Percentiles rank a stretch among this genome's conserved stretches.
Conservation (phyloP, 306 rosid genomes). For the Abrus pulchellus region DNA sequence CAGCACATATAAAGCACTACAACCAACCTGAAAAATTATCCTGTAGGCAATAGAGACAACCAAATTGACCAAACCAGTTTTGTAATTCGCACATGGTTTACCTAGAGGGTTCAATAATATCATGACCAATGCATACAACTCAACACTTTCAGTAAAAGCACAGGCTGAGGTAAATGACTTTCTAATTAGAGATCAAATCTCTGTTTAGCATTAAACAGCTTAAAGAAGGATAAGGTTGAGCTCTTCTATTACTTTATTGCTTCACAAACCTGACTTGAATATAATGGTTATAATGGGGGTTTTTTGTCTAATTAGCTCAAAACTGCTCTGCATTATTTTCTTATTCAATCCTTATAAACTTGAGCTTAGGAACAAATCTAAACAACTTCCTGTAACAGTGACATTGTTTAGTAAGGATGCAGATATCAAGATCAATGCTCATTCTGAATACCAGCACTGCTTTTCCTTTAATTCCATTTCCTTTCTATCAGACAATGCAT, state of each 20-base stretch:
- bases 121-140: background rate
- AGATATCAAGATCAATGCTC: background rate
- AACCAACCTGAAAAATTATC: slow-evolving; percentile 5
- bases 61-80: slow-evolving; percentile 3
- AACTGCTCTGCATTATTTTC: slow-evolving; percentile 14
- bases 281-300: background rate
- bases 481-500: slow-evolving; percentile 25
- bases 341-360: background rate
- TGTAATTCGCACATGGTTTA: slow-evolving; percentile 6
- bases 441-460: background rate
- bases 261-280: slow-evolving; percentile 25
- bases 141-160: background rate
- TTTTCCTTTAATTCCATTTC: slow-evolving; percentile 16
- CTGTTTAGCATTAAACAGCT: background rate
- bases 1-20: background rate
- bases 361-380: background rate
- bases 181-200: background rate
- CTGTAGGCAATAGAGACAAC: slow-evolving; percentile 9
- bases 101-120: background rate
- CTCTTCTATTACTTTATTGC: background rate
- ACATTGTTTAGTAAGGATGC: slow-evolving; percentile 16
- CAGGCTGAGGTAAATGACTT: background rate
- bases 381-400: background rate
- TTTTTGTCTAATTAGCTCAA: background rate
- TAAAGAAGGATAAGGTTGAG: slow-evolving; percentile 1